Evolutionary conservation across 345 rosid genomes (phyloP), one percentile per base, ranked within the genome.

Genomic region (Syzygium aromaticum): DNA sequence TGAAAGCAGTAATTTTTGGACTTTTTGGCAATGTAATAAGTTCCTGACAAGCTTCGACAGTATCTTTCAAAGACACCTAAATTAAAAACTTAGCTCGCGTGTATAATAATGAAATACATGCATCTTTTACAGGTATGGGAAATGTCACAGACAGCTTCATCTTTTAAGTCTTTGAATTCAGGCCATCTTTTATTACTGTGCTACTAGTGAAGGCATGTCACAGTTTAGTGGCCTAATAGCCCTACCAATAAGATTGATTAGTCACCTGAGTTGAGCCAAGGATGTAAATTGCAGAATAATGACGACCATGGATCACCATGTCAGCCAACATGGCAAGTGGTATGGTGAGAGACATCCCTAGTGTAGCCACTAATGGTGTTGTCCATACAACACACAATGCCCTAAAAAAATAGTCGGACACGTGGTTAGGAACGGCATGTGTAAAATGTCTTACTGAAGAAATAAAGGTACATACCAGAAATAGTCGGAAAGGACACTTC

Each of bases 401-500:
- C 98, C 98, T 95, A 59, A 49, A 73, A 73, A 85, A 89, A 52
- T 61, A 38, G 5, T n/a, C 3, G 63, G 30, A 56, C 23, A 59
- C 25, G 21, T 27, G 11, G 25, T 64, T 46, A 84, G 38, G 83
- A 85, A 83, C 28, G 28, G 4, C 43, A 82, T n/a, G 43, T 9
- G 13, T 51, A 85, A 78, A 57, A 64, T 64, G 63, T 51, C 64
- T 2, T n/a, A 40, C 15, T 1, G 16, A 73, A 77, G 82, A 85
- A 54, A 84, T 19, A 28, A 23, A 61, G 40, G 64, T 49, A 80
- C 90, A 27, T 92, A 96, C 99, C 99, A 98, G 85, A 98, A 94
- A 88, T 98, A 98, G 88, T 96, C 99, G 14, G 99, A 98, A 88
- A 98, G 96, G 87, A 98, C 99, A 88, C 99, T 98, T 91, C 99